These are phyloP conservation scores for Beauveria asiatica DNA, from an alignment of 2,329 filamentous ascomycete species.

Conservation along the genomic window DNA sequence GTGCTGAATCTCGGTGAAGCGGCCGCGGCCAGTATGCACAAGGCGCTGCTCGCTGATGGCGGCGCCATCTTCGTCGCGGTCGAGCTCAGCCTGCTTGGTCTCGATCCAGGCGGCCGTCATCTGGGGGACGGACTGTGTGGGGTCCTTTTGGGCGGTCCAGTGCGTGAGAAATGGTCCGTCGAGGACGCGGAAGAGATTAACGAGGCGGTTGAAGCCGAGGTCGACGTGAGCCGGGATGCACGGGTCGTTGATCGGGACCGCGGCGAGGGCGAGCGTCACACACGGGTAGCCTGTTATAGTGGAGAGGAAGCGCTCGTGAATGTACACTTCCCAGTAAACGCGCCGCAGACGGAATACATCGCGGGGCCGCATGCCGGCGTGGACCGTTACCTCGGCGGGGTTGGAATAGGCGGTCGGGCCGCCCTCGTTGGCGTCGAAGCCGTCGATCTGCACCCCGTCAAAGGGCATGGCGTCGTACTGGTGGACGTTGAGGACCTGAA, in stretches of 20 bases:
- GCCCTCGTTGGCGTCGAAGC: neutral
- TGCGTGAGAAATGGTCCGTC: conserved; percentile 30
- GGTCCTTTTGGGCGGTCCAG: conserved; percentile 26
- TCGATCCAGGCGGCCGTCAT: conserved; percentile 32
- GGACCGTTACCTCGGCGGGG: neutral
- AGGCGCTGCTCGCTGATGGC: conserved; percentile 21
- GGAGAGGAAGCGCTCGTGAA: conserved; percentile 48
- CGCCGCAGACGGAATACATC: conserved; percentile 26
- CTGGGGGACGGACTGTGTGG: conserved; percentile 14
- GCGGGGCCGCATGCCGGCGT: neutral
- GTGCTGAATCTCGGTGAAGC: conserved; percentile 30
- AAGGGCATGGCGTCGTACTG: conserved; percentile 22
- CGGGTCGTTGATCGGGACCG: conserved; percentile 23
- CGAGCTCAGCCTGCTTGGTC: conserved; percentile 31
- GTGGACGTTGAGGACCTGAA: conserved; percentile 36
- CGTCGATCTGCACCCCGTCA: neutral
- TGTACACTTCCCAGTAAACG: conserved; percentile 47
- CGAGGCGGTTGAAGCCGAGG: conserved; percentile 29
- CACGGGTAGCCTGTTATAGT: conserved; percentile 39
- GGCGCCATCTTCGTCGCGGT: conserved; percentile 27
- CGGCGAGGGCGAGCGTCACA: conserved; percentile 24
- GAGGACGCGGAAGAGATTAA: conserved; percentile 29
- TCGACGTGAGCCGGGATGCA: conserved; percentile 28
- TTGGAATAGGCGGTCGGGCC: neutral
- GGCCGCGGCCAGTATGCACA: conserved; percentile 15